These are phyloP conservation scores for Petrea volubilis DNA, from an alignment of 257 asterid species.

Conservation along the genomic window DNA sequence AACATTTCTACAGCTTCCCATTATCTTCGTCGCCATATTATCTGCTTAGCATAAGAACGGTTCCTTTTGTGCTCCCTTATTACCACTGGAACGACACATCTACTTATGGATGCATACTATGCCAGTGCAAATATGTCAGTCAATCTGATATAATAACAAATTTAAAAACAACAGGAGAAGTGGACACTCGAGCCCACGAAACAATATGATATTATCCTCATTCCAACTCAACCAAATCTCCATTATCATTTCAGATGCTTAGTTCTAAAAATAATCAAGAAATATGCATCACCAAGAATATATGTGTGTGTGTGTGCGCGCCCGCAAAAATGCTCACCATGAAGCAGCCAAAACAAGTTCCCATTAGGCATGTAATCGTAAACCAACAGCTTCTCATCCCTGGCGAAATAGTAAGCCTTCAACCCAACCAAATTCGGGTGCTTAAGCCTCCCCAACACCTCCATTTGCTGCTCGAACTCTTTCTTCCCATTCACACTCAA, in stretches of 20 bases:
- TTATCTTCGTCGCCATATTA: neutral
- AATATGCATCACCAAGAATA: neutral
- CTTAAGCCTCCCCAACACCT: slow-evolving; percentile 70
- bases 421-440: slow-evolving; percentile 75
- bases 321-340: slow-evolving; percentile 57
- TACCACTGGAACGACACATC: neutral
- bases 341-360: slow-evolving; percentile 89
- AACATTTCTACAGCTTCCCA: neutral
- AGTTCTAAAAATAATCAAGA: neutral
- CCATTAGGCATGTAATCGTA: slow-evolving; percentile 86
- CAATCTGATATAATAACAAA: too few species aligned
- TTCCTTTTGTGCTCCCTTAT: neutral
- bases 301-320: too few species aligned
- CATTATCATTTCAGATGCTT: neutral
- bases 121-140: neutral
- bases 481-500: slow-evolving; percentile 54
- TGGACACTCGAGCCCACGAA: slow-evolving; percentile 9
- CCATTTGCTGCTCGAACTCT: slow-evolving; percentile 92
- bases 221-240: neutral
- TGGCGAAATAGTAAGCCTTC: slow-evolving; percentile 82
- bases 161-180: slow-evolving; percentile 4
- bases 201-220: neutral
- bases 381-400: slow-evolving; percentile 80
- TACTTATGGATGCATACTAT: neutral
- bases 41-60: neutral